Base-by-base conservation (phyloP, 2,329 filamentous ascomycete genomes). In the Beauveria rudraprayagi region DNA sequence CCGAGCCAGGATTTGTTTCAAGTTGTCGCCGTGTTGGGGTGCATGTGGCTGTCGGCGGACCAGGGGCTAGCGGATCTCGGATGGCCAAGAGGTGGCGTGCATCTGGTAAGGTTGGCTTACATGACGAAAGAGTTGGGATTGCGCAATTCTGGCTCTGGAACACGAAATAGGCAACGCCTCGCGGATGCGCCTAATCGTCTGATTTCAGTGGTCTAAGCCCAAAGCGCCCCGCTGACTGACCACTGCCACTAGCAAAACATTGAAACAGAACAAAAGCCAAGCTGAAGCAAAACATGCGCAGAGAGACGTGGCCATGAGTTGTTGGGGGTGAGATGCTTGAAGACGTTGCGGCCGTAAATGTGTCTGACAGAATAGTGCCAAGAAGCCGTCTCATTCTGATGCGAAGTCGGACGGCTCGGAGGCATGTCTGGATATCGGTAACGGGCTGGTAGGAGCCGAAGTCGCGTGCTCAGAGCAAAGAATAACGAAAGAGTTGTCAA, bases 11-110 rank as follows among this genome's bases (percentile, higher is more conserved):
- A 30, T 24, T 47, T 37, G 19, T 59, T 44, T 43, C 48, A 16
- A n/a, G 8, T 6, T 14, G 14, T 37, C 34, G 34, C 11, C 34
- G 34, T 4, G 28, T 30, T 28, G 6, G 58, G 43, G 43, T n/a
- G 24, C 34, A 30, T 41, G 43, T 61, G 58, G 58, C 19, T 61
- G 51, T 61, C 58, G 58, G 58, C 58, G 58, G 58, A 55, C 51
- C 58, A 34, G 58, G 58, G 43, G 22, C 58, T 55, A 61, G 58
- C 58, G 58, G 58, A 61, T 61, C 58, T 61, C 58, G 58, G 58
- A 44, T 61, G 37, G 24, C 34, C 8, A 44, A 28, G 26, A 37
- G 50, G 24, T 16, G n/a, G 56, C 17, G 24, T 22, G n/a, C 10
- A n/a, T 10, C 16, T 8, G 17, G 17, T 37, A 37, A 37, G 47